Conservation (phyloP, 495 filamentous ascomycete species). For the Talaromyces thailandensis region DNA sequence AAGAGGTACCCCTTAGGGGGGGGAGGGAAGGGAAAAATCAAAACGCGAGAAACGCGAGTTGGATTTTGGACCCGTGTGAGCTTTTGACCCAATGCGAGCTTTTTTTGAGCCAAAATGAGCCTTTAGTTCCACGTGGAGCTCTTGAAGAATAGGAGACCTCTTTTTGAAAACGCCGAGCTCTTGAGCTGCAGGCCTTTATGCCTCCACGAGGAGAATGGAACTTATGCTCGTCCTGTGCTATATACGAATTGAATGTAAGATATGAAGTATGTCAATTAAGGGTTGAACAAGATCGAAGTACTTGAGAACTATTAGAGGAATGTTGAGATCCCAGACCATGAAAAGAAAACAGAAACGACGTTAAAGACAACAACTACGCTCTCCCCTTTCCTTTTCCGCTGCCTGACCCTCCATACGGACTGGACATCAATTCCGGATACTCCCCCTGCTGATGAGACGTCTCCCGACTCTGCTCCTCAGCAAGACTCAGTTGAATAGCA, state of each 20-base stretch:
- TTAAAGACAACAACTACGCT: slow-evolving; percentile 24
- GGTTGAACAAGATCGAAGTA: not conserved
- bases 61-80: not conserved
- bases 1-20: no score
- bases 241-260: not conserved
- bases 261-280: not conserved
- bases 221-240: not conserved
- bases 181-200: not conserved
- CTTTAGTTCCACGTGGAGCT: not conserved
- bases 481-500: slow-evolving; percentile 76
- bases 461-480: slow-evolving; percentile 57
- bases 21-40: not conserved
- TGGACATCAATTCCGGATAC: slow-evolving; percentile 45
- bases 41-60: not conserved
- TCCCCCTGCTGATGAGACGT: slow-evolving; percentile 35
- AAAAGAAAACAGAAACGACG: not conserved
- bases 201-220: not conserved
- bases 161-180: not conserved
- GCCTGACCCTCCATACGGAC: slow-evolving; percentile 23
- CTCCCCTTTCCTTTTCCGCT: slow-evolving; percentile 34
- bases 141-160: not conserved
- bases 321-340: not conserved
- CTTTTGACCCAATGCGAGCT: not conserved
- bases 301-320: not conserved
- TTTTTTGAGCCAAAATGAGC: not conserved